phyloP scores from a whole-genome alignment of 495 filamentous ascomycete genomes.

The Xylaria nigripes region DNA sequence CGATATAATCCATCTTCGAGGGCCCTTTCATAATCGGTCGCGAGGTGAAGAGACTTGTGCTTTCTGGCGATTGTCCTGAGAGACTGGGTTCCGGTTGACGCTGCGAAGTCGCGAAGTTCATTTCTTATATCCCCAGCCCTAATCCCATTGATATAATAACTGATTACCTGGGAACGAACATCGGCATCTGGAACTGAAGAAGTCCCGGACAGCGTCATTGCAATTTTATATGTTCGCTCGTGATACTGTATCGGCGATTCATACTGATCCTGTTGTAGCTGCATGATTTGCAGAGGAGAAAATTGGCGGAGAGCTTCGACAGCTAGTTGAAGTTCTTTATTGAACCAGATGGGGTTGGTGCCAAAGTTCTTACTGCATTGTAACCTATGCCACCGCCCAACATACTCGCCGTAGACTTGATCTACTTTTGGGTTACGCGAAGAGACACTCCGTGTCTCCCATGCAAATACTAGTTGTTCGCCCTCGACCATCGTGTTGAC shows the following conservation, averaged over 20 bases:
- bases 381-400: slow-evolving; percentile 36
- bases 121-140: slow-evolving; percentile 26
- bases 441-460: slow-evolving; percentile 31
- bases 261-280: slow-evolving; percentile 37
- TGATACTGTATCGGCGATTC: slow-evolving; percentile 40
- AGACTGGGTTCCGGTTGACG: slow-evolving; percentile 4
- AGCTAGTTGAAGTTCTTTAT: slow-evolving; percentile 36
- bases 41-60: slow-evolving; percentile 42
- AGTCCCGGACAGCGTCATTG: slow-evolving; percentile 25
- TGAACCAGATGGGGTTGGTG: slow-evolving; percentile 35
- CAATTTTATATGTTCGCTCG: slow-evolving; percentile 29
- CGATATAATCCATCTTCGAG: slow-evolving; percentile 35
- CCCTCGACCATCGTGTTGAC: slow-evolving; percentile 44
- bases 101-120: slow-evolving; percentile 29
- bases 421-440: slow-evolving; percentile 30
- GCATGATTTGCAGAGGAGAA: slow-evolving; percentile 37
- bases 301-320: slow-evolving; percentile 38
- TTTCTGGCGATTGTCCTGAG: slow-evolving; percentile 29
- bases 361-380: slow-evolving; percentile 26
- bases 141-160: slow-evolving; percentile 42
- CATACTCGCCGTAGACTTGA: slow-evolving; percentile 19
- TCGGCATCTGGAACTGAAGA: slow-evolving; percentile 12
- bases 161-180: slow-evolving; percentile 19
- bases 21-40: slow-evolving; percentile 38
- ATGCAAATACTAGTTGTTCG: slow-evolving; percentile 36